Evolutionary conservation across 352 stramenopile genomes (phyloP), one percentile per base, ranked within the genome.

Genomic region (Phytopythium ostracodes): DNA sequence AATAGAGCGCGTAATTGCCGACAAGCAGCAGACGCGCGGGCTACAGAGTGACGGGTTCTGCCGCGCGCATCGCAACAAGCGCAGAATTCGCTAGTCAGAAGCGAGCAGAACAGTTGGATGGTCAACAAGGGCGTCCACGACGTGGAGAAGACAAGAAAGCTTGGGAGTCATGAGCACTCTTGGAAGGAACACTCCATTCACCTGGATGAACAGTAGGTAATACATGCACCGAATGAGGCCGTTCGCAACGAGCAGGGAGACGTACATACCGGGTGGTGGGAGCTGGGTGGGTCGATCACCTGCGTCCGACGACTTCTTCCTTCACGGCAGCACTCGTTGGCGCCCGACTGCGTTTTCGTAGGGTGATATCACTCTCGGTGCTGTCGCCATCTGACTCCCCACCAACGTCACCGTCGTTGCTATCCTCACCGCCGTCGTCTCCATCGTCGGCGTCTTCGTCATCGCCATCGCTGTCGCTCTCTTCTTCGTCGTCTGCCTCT

Each of bases 21-120:
- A 4, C 47, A 54, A 49, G 9, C 33, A 49, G 33, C 35, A 33
- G 15, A n/a, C 10, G 5, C 29, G 6, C 4, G 31, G 33, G 17
- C 31, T 11, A 29, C 5, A n/a, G 2, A 11, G 25, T 4, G 50
- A 36, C 35, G 12, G 53, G 10, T 49, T 51, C 25, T 86, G 76
- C 33, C n/a, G 43, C 50, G 66, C 60, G 14, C 76, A 85, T 63
- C 59, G 75, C 55, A 82, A 85, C 59, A 76, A 73, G 35, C 70
- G 73, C 6, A 60, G 73, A 22, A 55, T 44, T 0, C 51, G 51
- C n/a, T 56, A 42, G 29, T 5, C n/a, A 29, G 6, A 29, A 6
- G 20, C 2, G 24, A 40, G 1, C 5, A 2, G 25, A 40, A 15
- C 33, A 15, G 14, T 40, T 38, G 9, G 17, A 36, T 27, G 12